Evolutionary conservation across 23 red algal genomes (phyloP), one percentile per base, ranked within the genome.

Genomic region (Gracilaria vermiculophylla): DNA sequence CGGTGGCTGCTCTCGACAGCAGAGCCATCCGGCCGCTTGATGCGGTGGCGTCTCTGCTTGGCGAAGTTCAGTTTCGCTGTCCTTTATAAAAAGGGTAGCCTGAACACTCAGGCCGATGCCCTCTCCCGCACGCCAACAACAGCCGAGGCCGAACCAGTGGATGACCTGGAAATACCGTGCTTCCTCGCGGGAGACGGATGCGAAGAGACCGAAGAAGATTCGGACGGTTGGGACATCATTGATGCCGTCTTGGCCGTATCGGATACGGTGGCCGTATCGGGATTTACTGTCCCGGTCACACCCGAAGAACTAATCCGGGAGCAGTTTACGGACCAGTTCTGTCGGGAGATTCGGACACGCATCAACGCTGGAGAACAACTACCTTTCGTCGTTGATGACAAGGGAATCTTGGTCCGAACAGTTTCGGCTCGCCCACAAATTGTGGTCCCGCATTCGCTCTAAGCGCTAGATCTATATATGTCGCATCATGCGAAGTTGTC

Each of bases 281-380:
- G n/a, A n/a, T n/a, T n/a, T n/a, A n/a, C n/a, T n/a, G n/a, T n/a
- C 5, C 41, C 45, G 11, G 50, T 77, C 31, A 47, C 72, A 12
- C 72, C 72, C 17, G 72, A 48, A 16, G 72, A 77, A 48, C 28
- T 77, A 5, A 40, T 77, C 17, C 72, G 72, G 12, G 72, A 77
- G 51, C 72, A 77, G 50, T 16, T 13, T 9, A 11, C 50, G 15
- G 72, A 77, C 45, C 36, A 2, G 17, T 77, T 77, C 45, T 77
- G 72, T 52, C 16, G 14, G 29, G 17, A 48, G 36, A 52, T 77
- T 77, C 72, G 72, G 29, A 15, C 29, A 7, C 72, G 72, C 36
- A 5, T 77, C 45, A 48, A 77, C 45, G 36, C 2, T 2, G 72
- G 45, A 50, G 5, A 42, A 4, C 31, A 48, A 20, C 5, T 48